A percentile compares a stretch with the other conserved stretches of the same genome.
These are phyloP conservation scores for Podospora comata DNA, from an alignment of 495 filamentous ascomycete genomes.

Conservation along the genomic window DNA sequence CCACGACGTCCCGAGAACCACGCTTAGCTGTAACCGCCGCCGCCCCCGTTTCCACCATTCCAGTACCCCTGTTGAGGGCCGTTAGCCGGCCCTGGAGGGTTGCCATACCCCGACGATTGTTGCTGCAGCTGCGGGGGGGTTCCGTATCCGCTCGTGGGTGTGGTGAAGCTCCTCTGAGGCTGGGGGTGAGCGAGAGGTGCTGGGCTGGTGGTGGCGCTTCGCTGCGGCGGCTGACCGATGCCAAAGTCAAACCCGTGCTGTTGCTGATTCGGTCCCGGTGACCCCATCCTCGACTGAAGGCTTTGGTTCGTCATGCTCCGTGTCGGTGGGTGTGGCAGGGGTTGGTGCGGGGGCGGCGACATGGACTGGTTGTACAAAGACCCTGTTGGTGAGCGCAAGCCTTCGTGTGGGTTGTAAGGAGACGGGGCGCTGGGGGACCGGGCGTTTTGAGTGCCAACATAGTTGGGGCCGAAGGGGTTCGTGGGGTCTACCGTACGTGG, in stretches of 20 bases:
- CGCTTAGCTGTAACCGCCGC: neutral
- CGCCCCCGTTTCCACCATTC: neutral
- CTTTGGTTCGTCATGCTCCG: constrained; percentile 34
- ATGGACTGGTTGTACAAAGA: constrained; percentile 15
- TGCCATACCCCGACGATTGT: neutral
- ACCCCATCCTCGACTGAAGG: constrained; percentile 22
- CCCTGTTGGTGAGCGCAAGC: constrained; percentile 2
- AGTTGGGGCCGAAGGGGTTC: neutral
- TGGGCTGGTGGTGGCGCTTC: constrained; percentile 29
- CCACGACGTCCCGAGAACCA: neutral
- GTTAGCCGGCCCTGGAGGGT: neutral
- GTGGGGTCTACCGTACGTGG: constrained; percentile 1
- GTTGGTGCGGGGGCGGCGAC: constrained; percentile 23
- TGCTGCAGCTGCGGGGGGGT: neutral
- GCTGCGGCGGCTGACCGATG: constrained; percentile 10
- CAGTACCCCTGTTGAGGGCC: neutral
- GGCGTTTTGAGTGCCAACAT: constrained; percentile 1
- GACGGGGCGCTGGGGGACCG: neutral
- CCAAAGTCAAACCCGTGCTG: constrained; percentile 23
- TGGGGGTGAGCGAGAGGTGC: constrained; percentile 26
- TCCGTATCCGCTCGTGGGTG: constrained; percentile 21
- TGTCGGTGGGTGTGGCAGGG: constrained; percentile 25
- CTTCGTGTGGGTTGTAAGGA: constrained; percentile 13
- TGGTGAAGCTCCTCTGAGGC: constrained; percentile 34
- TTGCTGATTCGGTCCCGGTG: constrained; percentile 30